These are phyloP conservation scores for Glutinoglossum americanum DNA, from an alignment of 495 filamentous ascomycete genomes.

Conservation along the genomic window DNA sequence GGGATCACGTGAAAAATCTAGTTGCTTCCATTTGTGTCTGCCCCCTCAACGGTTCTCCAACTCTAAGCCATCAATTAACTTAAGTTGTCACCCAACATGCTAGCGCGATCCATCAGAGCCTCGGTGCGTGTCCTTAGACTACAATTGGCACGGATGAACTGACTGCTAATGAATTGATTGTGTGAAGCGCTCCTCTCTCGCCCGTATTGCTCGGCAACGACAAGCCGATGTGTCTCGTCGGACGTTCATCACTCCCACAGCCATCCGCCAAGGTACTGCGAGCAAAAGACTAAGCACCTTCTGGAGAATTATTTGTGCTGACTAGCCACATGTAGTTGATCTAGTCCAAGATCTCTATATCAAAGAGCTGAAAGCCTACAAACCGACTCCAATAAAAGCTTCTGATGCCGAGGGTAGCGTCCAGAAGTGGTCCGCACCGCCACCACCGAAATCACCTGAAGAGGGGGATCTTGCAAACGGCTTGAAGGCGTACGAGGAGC, in stretches of 20 bases:
- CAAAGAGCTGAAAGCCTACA: constrained; percentile 81
- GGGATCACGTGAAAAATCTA: not conserved
- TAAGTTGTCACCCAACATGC: constrained; percentile 10
- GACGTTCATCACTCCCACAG: constrained; percentile 61
- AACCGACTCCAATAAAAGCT: constrained; percentile 61
- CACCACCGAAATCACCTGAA: constrained; percentile 68
- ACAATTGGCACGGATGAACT: not conserved
- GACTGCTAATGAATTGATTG: not conserved
- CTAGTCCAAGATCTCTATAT: constrained; percentile 95
- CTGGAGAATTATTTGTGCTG: not conserved
- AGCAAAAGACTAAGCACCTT: not conserved
- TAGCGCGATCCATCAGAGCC: constrained; percentile 20
- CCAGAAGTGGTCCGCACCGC: constrained; percentile 62
- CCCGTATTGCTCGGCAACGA: constrained; percentile 56
- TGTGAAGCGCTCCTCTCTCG: constrained; percentile 56
- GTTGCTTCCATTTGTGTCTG: not conserved
- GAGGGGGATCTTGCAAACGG: constrained; percentile 78
- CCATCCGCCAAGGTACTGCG: constrained; percentile 48
- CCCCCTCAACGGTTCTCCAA: not conserved
- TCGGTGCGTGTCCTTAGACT: constrained; percentile 14
- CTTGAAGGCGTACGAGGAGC: constrained; percentile 77
- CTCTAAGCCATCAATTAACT: not conserved
- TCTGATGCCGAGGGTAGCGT: constrained; percentile 77
- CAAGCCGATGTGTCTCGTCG: constrained; percentile 33
- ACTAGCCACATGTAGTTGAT: constrained; percentile 39